These are phyloP conservation scores for Colletotrichum falcatum DNA, from an alignment of 2,329 filamentous ascomycete species.

Conservation along the genomic window DNA sequence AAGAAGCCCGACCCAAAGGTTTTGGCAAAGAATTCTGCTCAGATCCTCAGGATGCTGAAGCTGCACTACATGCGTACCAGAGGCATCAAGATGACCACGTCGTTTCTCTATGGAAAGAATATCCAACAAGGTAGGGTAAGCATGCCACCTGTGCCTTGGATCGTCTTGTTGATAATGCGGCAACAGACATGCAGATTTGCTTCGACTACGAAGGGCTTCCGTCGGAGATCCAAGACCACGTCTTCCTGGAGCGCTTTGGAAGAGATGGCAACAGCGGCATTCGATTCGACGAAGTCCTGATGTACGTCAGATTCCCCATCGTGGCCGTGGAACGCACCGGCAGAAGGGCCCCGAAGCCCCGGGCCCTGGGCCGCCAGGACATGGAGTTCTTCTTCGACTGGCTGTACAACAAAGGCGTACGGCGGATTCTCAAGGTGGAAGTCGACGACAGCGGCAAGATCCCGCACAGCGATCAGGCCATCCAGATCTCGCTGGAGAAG, in stretches of 20 bases:
- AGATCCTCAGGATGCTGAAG: conserved; percentile 30
- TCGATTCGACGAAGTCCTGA: conserved; percentile 46
- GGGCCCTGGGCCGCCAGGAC: conserved; percentile 39
- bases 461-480: conserved; percentile 48
- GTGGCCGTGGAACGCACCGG: conserved; percentile 8
- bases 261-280: conserved; percentile 20
- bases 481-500: conserved; percentile 44
- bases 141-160: background rate
- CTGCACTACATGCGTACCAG: conserved; percentile 45
- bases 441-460: conserved; percentile 44
- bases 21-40: background rate
- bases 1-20: background rate
- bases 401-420: conserved; percentile 45
- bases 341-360: background rate
- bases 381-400: conserved; percentile 47
- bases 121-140: conserved; percentile 17
- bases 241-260: conserved; percentile 38
- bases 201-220: conserved; percentile 43
- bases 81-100: conserved; percentile 43
- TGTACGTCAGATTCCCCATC: conserved; percentile 45
- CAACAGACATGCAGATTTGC: conserved; percentile 43
- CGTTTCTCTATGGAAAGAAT: conserved; percentile 45
- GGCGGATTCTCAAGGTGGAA: conserved; percentile 47
- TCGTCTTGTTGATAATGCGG: background rate
- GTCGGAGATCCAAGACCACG: conserved; percentile 34